Conservation (phyloP, 495 filamentous ascomycete species). For the Xylaria sp. region DNA sequence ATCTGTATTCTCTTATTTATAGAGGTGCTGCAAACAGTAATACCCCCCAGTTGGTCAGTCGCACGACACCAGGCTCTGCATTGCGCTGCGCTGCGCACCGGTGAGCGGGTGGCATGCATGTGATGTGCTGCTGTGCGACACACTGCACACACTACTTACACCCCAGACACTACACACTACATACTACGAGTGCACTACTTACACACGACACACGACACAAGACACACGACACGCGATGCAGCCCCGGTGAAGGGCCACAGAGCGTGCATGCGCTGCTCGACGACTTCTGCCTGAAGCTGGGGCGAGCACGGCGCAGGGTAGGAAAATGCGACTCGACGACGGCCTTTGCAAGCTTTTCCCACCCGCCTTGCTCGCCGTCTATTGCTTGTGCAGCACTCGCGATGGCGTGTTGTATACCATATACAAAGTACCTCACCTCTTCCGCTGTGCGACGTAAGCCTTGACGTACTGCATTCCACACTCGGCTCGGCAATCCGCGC, state of each 20-base stretch:
- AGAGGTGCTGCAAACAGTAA: neutral
- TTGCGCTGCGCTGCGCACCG: slow-evolving; percentile 2
- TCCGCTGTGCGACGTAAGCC: slow-evolving; percentile 21
- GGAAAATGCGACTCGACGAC: slow-evolving; percentile 2
- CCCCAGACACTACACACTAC: no score
- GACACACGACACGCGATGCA: neutral
- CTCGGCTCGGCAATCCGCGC: neutral
- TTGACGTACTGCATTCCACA: slow-evolving; percentile 18
- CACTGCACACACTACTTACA: no score
- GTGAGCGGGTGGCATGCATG: neutral
- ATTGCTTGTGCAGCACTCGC: neutral
- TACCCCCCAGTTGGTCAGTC: neutral
- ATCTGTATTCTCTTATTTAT: neutral
- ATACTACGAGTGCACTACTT: no score
- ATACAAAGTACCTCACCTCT: no score
- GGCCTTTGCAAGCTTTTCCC: neutral
- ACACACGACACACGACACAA: neutral
- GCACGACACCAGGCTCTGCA: slow-evolving; percentile 12
- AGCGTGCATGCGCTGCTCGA: neutral
- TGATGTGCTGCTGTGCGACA: slow-evolving; percentile 14
- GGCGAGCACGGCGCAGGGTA: neutral
- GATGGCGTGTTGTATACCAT: neutral
- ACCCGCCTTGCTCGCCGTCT: slow-evolving; percentile 10
- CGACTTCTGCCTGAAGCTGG: neutral
- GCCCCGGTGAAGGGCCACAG: neutral